These are phyloP conservation scores for Oenanthe sinensis DNA, from an alignment of 129 eudicot genomes.

Conservation along the genomic window DNA sequence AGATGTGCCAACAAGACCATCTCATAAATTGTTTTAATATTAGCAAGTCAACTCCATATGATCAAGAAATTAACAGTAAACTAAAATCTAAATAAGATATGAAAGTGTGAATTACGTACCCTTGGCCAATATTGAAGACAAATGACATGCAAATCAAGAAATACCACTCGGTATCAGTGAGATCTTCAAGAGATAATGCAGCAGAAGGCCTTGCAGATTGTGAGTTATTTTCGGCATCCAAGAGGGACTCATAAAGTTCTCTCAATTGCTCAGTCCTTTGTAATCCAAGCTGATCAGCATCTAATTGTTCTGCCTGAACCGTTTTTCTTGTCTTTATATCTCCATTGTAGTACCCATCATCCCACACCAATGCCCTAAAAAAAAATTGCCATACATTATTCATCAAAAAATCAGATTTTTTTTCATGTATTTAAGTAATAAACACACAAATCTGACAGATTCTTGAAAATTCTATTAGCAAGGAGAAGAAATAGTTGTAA, in stretches of 20 bases:
- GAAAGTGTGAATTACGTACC: constrained; percentile 33
- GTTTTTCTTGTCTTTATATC: constrained; percentile 85
- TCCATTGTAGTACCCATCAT: constrained; percentile 90
- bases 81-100: neutral
- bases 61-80: neutral
- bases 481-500: neutral
- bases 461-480: neutral
- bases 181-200: constrained; percentile 89
- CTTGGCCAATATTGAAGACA: constrained; percentile 46
- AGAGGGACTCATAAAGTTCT: constrained; percentile 66
- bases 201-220: constrained; percentile 57
- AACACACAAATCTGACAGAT: neutral
- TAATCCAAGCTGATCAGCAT: constrained; percentile 46
- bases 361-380: constrained; percentile 69
- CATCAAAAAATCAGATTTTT: neutral
- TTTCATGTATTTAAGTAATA: neutral
- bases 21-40: no score
- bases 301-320: constrained; percentile 41
- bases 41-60: neutral
- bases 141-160: constrained; percentile 95
- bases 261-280: constrained; percentile 72
- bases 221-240: constrained; percentile 37
- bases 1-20: neutral
- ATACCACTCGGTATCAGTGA: constrained; percentile 76
- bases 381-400: constrained; percentile 7